phyloP scores from a whole-genome alignment of 108 stramenopile genomes.

The Nitzschia palea region DNA sequence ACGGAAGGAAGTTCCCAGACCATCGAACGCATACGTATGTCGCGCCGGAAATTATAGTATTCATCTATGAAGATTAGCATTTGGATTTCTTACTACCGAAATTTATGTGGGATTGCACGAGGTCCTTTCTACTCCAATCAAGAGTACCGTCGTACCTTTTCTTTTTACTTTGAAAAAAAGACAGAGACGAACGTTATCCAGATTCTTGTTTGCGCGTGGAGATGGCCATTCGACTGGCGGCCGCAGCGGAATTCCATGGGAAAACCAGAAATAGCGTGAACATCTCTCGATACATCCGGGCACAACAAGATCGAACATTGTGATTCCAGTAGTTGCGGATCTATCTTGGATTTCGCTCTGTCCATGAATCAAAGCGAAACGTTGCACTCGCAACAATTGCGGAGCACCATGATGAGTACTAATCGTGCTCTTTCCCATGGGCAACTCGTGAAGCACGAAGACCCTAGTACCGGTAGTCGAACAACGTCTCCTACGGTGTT shows the following conservation, averaged over 20 bases:
- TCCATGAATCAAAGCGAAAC: neutral
- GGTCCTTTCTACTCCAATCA: slow-evolving; percentile 5
- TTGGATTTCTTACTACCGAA: neutral
- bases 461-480: neutral
- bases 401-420: neutral
- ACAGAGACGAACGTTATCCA: neutral
- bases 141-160: neutral
- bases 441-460: neutral
- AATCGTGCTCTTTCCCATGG: neutral
- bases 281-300: no score
- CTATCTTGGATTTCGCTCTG: no score
- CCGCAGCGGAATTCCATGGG: neutral
- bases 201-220: neutral
- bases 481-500: slow-evolving; percentile 1
- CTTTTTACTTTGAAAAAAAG: slow-evolving; percentile 1
- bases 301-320: no score
- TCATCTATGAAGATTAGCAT: neutral
- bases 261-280: no score
- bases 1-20: no score
- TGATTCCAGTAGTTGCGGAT: no score
- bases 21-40: slow-evolving; percentile 7
- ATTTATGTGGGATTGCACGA: neutral
- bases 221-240: neutral
- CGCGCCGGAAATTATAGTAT: neutral
- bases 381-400: neutral